phyloP scores from a whole-genome alignment of 2,329 filamentous ascomycete genomes.

The Dryadomyces sulphureus region DNA sequence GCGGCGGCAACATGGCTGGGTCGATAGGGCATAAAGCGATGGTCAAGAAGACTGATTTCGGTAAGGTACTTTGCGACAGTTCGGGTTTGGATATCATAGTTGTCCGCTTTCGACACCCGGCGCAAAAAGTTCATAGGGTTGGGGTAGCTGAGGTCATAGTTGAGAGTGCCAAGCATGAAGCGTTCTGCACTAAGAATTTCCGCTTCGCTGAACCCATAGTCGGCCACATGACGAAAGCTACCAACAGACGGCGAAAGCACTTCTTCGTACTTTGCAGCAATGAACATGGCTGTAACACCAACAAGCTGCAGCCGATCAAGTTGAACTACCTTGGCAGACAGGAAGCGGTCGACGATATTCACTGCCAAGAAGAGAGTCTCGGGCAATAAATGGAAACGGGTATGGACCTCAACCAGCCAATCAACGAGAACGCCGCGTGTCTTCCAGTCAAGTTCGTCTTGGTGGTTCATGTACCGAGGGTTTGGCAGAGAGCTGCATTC shows the following conservation, averaged over 20 bases:
- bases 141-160: constrained; percentile 96
- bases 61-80: constrained; percentile 96
- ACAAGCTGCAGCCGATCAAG: constrained; percentile 92
- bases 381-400: constrained; percentile 84
- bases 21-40: constrained; percentile 79
- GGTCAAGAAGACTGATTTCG: constrained; percentile 90
- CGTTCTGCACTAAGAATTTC: constrained; percentile 97
- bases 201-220: constrained; percentile 87
- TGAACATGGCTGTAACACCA: constrained; percentile 98
- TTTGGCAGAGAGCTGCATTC: constrained; percentile 72
- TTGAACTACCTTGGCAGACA: constrained; percentile 89
- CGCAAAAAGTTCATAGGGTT: constrained; percentile 99
- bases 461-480: constrained; percentile 86
- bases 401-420: constrained; percentile 98
- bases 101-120: constrained; percentile 96
- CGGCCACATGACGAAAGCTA: constrained; percentile 94
- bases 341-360: constrained; percentile 97
- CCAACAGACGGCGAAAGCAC: constrained; percentile 91
- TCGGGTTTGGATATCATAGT: constrained; percentile 96
- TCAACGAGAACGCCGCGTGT: constrained; percentile 94
- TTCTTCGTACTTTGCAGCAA: constrained; percentile 97
- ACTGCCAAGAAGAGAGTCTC: constrained; percentile 94
- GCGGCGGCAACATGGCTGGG: constrained; percentile 85
- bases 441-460: constrained; percentile 95
- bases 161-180: constrained; percentile 76